Evolutionary conservation across 495 filamentous ascomycete genomes (phyloP).

Genomic region (Penicillium antarcticum): DNA sequence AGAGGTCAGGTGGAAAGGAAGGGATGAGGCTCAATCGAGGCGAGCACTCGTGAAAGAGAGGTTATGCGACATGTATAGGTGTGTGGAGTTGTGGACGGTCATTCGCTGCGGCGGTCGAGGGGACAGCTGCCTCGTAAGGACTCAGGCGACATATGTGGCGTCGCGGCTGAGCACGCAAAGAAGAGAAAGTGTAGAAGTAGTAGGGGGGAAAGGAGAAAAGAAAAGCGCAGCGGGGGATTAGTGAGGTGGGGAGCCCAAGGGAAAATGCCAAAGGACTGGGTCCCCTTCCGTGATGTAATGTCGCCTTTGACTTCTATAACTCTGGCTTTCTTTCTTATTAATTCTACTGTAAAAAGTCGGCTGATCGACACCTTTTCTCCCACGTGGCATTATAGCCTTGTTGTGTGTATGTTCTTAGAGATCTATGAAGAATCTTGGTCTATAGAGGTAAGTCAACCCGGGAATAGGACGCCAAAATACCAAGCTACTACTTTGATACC

Average conservation of each 20-base stretch:
- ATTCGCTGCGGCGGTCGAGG: constrained; percentile 25
- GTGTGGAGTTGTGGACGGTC: constrained; percentile 10
- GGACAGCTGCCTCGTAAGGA: constrained; percentile 39
- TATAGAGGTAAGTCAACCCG: not conserved
- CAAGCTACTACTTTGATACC: not conserved
- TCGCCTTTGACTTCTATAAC: not conserved
- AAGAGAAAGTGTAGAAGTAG: not conserved
- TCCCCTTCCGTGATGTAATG: constrained; percentile 22
- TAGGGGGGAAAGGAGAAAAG: constrained; percentile 5
- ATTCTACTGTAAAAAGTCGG: constrained; percentile 7
- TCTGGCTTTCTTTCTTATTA: not conserved
- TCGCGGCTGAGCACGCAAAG: constrained; percentile 18
- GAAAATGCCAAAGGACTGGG: constrained; percentile 31
- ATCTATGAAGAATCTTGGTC: not conserved
- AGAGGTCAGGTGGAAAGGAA: constrained; percentile 2
- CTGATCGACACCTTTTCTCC: constrained; percentile 16
- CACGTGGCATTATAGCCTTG: not conserved
- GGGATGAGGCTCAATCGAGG: constrained; percentile 26
- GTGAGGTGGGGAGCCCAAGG: constrained; percentile 33
- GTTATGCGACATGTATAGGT: constrained; percentile 18
- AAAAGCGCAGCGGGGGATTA: constrained; percentile 24
- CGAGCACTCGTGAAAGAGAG: constrained; percentile 4
- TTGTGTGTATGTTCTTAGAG: not conserved
- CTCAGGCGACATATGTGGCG: constrained; percentile 37
- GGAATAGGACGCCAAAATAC: not conserved